Conservation (phyloP, 2,329 filamentous ascomycete genomes). For the Colletotrichum sp. region DNA sequence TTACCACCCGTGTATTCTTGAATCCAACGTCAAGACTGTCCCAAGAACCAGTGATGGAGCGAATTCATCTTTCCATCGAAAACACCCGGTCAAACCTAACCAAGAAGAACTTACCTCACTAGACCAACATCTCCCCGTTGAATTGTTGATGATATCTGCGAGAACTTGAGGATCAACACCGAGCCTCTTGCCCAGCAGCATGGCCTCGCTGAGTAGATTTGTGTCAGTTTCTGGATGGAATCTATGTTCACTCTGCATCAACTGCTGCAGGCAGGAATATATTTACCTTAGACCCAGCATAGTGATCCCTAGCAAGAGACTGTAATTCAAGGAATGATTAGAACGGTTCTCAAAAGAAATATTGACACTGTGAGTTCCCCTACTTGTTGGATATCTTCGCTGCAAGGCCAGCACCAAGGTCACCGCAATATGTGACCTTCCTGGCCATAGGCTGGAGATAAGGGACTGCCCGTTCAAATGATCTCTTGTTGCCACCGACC, state of each 20-base stretch:
- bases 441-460: neutral
- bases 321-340: neutral
- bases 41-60: neutral
- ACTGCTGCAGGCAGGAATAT: neutral
- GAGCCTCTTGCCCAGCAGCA: neutral
- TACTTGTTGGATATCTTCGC: neutral
- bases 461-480: neutral
- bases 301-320: neutral
- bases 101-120: neutral
- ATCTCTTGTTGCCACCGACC: neutral
- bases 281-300: neutral
- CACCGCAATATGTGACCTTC: neutral
- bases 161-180: neutral
- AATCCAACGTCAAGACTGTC: neutral
- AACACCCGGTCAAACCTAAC: neutral
- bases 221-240: neutral
- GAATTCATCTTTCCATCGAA: neutral
- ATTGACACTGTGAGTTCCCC: neutral
- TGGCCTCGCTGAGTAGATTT: neutral
- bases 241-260: neutral
- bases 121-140: neutral
- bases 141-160: neutral
- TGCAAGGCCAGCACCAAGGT: neutral
- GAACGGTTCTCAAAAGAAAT: neutral
- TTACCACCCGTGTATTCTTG: neutral